Base-by-base conservation (phyloP, 768 basidiomycete species). In the Coprinopsis marcescibilis region DNA sequence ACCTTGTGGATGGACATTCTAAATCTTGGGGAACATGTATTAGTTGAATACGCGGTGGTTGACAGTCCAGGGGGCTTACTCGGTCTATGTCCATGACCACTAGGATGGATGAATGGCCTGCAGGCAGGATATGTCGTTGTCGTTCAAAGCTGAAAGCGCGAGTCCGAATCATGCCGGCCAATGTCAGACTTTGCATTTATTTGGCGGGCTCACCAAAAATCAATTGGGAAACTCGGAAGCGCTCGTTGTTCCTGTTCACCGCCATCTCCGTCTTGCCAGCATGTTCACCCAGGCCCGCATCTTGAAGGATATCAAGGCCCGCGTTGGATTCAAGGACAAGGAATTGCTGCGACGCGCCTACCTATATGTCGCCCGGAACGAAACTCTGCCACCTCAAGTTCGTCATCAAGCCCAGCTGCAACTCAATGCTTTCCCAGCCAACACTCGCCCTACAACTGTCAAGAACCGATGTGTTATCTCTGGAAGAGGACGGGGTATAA, bases 331-430 rank as follows among this genome's bases (percentile, higher is more conserved):
- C 49, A 68, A 70, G 49, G 76, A 76, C 36, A 82, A 83, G 60
- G 95, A 98, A 63, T 72, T 95, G 38, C 71, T 83, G 23, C 83
- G 94, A 15, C 76, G 90, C 36, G 94, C 95, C 0, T 94, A 95
- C 65, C 81, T 97, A 41, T 92, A 83, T 65, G 87, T 97, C 55
- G 92, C 94, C 19, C 80, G 95, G 50, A 97, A 98, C 67, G 82
- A 89, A 61, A 79, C 84, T 1, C 68, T 97, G n/a, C 83, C 92
- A 13, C 73, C 89, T 2, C 83, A 89, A 60, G 78, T 97, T 38
- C 87, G 95, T 46, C 89, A 93, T 63, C 89, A 93, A 55, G 95
- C 95, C 13, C 93, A 96, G 64, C 69, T 98, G 51, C 92, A 96
- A 59, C 73, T 96, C 41, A 95, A 95, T 65, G 81, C 83, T 4